Evolutionary conservation across 805 yeast species (phyloP).

Genomic region (Metschnikowia shivogae): DNA sequence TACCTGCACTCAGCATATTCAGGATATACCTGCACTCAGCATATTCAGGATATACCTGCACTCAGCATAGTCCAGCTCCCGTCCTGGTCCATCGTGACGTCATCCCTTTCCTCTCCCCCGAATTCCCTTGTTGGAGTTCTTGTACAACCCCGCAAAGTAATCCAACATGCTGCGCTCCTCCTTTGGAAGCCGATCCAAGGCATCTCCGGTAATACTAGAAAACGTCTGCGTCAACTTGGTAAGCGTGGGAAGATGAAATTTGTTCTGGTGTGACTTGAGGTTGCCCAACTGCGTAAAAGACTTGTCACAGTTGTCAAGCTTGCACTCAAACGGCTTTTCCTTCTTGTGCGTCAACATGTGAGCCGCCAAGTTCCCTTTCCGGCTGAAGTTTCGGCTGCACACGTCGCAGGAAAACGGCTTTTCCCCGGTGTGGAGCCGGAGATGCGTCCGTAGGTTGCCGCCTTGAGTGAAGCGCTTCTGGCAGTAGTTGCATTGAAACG

Average conservation of each 20-base stretch:
- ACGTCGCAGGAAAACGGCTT: constrained; percentile 79
- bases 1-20: too few relatives aligned
- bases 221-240: constrained; percentile 60
- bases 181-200: constrained; percentile 45
- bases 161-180: constrained; percentile 66
- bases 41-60: too few relatives aligned
- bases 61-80: too few relatives aligned
- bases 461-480: constrained; percentile 85
- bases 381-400: constrained; percentile 74
- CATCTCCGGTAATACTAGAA: constrained; percentile 54
- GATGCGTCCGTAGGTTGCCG: constrained; percentile 82
- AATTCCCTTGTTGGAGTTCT: constrained; percentile 86
- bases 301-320: constrained; percentile 76
- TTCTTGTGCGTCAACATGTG: constrained; percentile 80
- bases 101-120: constrained; percentile 74
- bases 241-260: constrained; percentile 74
- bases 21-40: too few relatives aligned
- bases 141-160: constrained; percentile 78
- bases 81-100: too few relatives aligned
- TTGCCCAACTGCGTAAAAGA: constrained; percentile 90
- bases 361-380: constrained; percentile 90
- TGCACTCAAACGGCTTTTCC: constrained; percentile 73
- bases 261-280: constrained; percentile 88
- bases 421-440: constrained; percentile 86
- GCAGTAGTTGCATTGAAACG: constrained; percentile 75